Conservation (phyloP, 2,329 filamentous ascomycete species). For the Fusarium tanahbumbuense region DNA sequence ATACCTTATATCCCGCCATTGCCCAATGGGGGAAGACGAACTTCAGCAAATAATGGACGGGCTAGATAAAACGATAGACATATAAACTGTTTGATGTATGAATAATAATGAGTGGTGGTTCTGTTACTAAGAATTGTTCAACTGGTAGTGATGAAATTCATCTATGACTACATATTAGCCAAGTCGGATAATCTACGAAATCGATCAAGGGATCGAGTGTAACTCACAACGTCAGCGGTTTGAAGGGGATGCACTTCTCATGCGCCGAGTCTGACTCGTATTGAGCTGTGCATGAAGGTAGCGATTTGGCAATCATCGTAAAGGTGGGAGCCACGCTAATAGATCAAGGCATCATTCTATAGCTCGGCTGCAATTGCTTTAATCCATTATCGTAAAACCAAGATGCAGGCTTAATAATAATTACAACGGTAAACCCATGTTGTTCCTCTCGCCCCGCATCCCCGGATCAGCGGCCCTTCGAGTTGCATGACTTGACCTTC, state of each 20-base stretch:
- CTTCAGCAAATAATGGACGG: slow-evolving; percentile 46
- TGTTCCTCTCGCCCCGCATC: slow-evolving; percentile 13
- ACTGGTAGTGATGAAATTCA: not conserved
- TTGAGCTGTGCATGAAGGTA: not conserved
- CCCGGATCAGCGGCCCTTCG: slow-evolving; percentile 13
- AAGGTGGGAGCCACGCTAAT: not conserved
- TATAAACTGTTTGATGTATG: not conserved
- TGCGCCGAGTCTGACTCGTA: slow-evolving; percentile 4
- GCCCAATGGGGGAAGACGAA: slow-evolving; percentile 49
- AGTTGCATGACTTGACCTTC: not conserved
- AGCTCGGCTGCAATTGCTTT: slow-evolving; percentile 15
- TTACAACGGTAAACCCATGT: not conserved
- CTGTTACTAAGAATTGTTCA: not conserved
- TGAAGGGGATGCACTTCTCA: not conserved
- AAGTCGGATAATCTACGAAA: not conserved
- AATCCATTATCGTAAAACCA: not conserved
- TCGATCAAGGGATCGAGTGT: not conserved
- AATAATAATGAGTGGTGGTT: slow-evolving; percentile 11
- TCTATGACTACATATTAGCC: not conserved
- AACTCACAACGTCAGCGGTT: not conserved
- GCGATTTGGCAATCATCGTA: not conserved
- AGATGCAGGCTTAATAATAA: not conserved
- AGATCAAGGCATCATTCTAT: not conserved
- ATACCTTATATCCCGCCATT: slow-evolving; percentile 51
- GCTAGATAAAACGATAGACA: slow-evolving; percentile 38